Percentiles rank a stretch among this genome's conserved stretches.
phyloP scores from a whole-genome alignment of 441 rosid species.

The Cnidoscolus chayamansa region DNA sequence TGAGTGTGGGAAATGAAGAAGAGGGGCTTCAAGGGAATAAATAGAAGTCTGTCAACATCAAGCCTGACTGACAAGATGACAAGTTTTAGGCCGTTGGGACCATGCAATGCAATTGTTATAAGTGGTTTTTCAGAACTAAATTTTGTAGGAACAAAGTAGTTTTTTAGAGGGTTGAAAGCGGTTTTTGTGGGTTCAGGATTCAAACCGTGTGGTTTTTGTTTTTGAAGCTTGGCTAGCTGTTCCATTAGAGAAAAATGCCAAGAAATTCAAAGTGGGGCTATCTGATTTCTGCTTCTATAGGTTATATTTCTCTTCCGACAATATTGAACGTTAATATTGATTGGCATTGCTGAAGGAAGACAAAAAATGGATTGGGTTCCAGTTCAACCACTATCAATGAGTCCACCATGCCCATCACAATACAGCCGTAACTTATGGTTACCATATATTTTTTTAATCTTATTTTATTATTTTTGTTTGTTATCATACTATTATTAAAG shows the following conservation, averaged over 20 bases:
- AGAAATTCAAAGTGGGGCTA: conserved; percentile 16
- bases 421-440: not conserved
- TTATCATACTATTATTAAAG: too few species aligned
- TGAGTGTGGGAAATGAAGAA: conserved; percentile 20
- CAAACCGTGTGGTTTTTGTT: conserved; percentile 29
- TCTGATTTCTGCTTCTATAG: not conserved
- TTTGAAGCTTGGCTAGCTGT: not conserved
- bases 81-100: conserved; percentile 28
- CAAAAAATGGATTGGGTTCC: conserved; percentile 2
- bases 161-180: not conserved
- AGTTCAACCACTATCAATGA: conserved; percentile 16
- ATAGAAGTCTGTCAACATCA: conserved; percentile 39
- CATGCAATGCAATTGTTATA: conserved; percentile 19
- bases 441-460: too few species aligned
- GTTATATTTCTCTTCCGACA: not conserved
- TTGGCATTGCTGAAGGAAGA: conserved; percentile 9
- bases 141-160: not conserved
- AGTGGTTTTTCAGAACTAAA: not conserved
- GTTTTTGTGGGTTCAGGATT: not conserved
- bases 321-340: not conserved
- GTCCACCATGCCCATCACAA: not conserved
- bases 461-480: too few species aligned
- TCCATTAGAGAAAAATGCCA: conserved; percentile 12
- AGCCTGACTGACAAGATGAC: conserved; percentile 26
- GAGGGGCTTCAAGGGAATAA: conserved; percentile 27